phyloP scores from a whole-genome alignment of 805 yeast genomes.

The Teunomyces stri region DNA sequence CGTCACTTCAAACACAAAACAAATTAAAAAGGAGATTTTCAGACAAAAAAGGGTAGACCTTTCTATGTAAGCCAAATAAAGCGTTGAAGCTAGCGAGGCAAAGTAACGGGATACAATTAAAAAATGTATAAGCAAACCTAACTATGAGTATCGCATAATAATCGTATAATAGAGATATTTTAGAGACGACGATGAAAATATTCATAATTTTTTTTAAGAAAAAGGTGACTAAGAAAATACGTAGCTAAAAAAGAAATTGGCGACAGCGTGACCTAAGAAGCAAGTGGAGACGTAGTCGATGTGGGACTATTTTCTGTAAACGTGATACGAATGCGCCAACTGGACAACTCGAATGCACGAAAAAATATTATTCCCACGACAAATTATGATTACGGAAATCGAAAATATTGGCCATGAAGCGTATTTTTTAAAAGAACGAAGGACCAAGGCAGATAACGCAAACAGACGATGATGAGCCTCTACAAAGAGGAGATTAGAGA shows the following conservation, averaged over 20 bases:
- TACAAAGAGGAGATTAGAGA: neutral
- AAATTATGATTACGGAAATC: neutral
- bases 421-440: neutral
- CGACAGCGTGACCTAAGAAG: neutral
- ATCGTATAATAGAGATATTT: conserved; percentile 4
- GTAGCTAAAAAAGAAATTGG: neutral
- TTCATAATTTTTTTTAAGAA: neutral
- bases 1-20: neutral
- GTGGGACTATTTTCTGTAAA: neutral
- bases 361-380: neutral
- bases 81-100: neutral
- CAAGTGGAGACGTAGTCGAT: neutral
- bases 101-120: neutral
- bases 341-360: neutral
- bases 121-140: neutral
- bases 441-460: neutral
- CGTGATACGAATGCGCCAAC: neutral
- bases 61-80: neutral
- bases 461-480: neutral
- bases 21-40: neutral
- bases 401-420: neutral
- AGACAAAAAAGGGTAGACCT: neutral
- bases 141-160: neutral
- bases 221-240: conserved; percentile 2
- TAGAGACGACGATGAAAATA: neutral